A percentile compares a stretch with the other conserved stretches of the same genome.
phyloP scores from a whole-genome alignment of 257 asterid species.

The Coffea eugenioides region DNA sequence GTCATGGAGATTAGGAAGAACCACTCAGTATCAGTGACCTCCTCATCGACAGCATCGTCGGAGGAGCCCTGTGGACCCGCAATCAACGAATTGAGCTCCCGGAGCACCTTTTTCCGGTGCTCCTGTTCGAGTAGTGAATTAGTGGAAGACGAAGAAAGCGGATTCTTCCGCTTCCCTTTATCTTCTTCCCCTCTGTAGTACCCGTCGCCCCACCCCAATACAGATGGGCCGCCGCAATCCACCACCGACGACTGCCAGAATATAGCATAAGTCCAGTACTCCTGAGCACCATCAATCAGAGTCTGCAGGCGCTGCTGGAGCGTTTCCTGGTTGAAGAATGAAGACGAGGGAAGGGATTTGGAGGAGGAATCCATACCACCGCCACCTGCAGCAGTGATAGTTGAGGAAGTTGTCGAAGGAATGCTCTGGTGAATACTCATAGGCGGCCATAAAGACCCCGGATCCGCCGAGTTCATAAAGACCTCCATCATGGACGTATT shows the following conservation, averaged over 20 bases:
- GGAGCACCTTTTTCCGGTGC: constrained; percentile 66
- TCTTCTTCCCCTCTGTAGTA: constrained; percentile 74
- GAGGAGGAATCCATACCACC: background rate
- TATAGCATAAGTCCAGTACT: constrained; percentile 87
- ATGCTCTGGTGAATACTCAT: background rate
- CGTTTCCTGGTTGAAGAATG: constrained; percentile 57
- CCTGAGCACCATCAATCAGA: constrained; percentile 66
- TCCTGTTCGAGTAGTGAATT: constrained; percentile 50
- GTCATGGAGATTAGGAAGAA: constrained; percentile 85
- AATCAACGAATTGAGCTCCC: constrained; percentile 71
- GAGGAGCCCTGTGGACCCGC: constrained; percentile 43
- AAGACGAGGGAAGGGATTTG: background rate
- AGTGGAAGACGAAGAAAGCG: constrained; percentile 27
- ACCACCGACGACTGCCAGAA: constrained; percentile 76
- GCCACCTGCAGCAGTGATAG: background rate
- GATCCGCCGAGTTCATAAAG: constrained; percentile 57
- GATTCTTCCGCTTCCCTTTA: constrained; percentile 37
- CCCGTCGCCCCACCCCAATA: constrained; percentile 84
- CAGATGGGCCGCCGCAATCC: constrained; percentile 40
- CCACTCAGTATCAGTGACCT: constrained; percentile 91
- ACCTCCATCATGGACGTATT: constrained; percentile 53
- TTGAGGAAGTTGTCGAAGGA: constrained; percentile 8
- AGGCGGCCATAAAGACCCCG: constrained; percentile 53
- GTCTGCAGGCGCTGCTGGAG: constrained; percentile 75
- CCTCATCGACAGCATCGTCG: constrained; percentile 68